Base-by-base conservation (phyloP, 257 asterid genomes). In the Linderniella brevidens region DNA sequence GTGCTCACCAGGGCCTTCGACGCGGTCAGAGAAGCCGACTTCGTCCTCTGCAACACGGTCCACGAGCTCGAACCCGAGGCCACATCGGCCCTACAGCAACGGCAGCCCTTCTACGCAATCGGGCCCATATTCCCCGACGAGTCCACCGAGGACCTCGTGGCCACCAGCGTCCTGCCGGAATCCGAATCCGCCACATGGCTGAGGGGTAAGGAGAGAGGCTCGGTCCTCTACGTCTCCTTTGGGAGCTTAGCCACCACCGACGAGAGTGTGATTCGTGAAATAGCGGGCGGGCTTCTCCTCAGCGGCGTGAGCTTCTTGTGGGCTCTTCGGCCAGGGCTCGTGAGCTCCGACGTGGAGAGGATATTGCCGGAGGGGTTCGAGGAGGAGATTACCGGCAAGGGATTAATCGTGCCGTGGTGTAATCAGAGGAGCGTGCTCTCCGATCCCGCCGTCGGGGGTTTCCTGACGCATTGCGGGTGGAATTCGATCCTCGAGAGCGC, bases 151-250 rank as follows among this genome's bases (percentile, higher is more conserved):
- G 54, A 15, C 20, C 12, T 54, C 13, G 48, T 61, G 13, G 12
- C 68, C 15, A 68, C 61, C 9, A 75, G 86, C 66, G 52, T 82
- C 3, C 73, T 68, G 80, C 20, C 71, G 13, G 92, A 73, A 56
- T 54, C 74, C 0, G 71, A 78, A 37, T 71, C 77, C 63, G 14
- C 65, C 40, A 29, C 55, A 4, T 82, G 93, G 92, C 81, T 82
- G 19, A 48, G 67, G 19, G 37, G 59, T 45, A 75, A 67, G 70
- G 59, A 80, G 12, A 49, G 12, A 17, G 75, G 77, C 37, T 82
- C 93, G 13, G 92, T 78, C 0, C 43, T 82, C 9, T 82, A 78
- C 29, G 57, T 76, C 19, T 82, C 86, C 0, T 76, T 82, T 45
- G 92, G 92, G 1, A 82, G 93, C 64, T 53, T 63, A 0, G 80